Evolutionary conservation across 495 filamentous ascomycete species (phyloP), one percentile per base, ranked within the genome.

Genomic region (Polyplosphaeria fusca): DNA sequence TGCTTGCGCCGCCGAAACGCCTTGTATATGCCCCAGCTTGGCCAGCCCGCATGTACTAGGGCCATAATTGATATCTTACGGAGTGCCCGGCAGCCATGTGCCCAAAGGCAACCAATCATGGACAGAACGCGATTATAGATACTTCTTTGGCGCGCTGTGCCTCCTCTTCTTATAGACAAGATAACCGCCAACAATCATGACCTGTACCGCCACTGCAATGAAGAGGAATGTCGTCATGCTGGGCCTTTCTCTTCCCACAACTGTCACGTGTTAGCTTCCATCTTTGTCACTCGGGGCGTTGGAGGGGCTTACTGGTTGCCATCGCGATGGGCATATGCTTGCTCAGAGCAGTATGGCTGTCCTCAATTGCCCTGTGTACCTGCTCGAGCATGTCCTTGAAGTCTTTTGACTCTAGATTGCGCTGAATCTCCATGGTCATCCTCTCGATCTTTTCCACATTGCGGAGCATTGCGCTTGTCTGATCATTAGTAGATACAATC

Each of bases 91-190:
- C n/a, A n/a, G n/a, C n/a, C n/a, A n/a, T n/a, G n/a, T n/a, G n/a
- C n/a, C n/a, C n/a, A n/a, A n/a, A n/a, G n/a, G n/a, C n/a, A n/a
- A n/a, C n/a, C n/a, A n/a, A n/a, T n/a, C n/a, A n/a, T n/a, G n/a
- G n/a, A n/a, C n/a, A n/a, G n/a, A n/a, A n/a, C n/a, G n/a, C n/a
- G n/a, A n/a, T 35, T 77, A 98, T 61, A 98, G 73, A 71, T 90
- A 98, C 70, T 98, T 98, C 83, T 96, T 96, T 27, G 91, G 89
- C 66, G 80, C 78, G 56, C 79, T 81, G 12, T 78, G 76, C 72
- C 86, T 85, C 61, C 85, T 82, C 57, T 84, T 77, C 78, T 96
- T 95, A 73, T 97, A 96, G 41, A 85, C 67, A 19, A 91, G 65
- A 70, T 91, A 98, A 16, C 75, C 79, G 5, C 66, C 82, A 2